These are phyloP conservation scores for Auricularia sp. DNA, from an alignment of 768 basidiomycete genomes.

Conservation along the genomic window DNA sequence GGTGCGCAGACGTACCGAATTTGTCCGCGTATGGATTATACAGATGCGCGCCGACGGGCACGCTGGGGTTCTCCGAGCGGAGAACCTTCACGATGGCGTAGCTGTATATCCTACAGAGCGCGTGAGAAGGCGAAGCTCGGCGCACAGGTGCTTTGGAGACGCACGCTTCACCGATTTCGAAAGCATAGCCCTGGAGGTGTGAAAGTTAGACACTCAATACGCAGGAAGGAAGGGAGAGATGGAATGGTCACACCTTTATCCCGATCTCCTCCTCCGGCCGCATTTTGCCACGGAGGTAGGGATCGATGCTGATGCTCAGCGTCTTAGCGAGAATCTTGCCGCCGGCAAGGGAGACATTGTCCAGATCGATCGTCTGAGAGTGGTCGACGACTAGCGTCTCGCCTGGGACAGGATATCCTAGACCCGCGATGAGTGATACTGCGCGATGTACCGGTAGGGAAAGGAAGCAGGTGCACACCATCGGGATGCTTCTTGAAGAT, in stretches of 20 bases:
- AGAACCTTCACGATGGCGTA: constrained; percentile 34
- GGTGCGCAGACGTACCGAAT: no score
- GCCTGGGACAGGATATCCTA: constrained; percentile 18
- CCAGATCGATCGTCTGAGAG: constrained; percentile 38
- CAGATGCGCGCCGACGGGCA: constrained; percentile 32
- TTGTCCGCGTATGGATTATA: constrained; percentile 10
- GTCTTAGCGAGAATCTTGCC: constrained; percentile 38
- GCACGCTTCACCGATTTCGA: not conserved
- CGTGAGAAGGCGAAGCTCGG: not conserved
- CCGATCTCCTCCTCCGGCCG: constrained; percentile 8
- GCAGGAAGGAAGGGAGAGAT: not conserved
- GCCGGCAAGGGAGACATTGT: constrained; percentile 34
- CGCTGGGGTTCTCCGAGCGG: constrained; percentile 27
- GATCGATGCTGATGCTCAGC: constrained; percentile 37
- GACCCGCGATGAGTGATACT: not conserved
- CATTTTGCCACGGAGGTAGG: constrained; percentile 34
- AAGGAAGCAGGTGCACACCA: not conserved
- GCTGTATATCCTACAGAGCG: constrained; percentile 16
- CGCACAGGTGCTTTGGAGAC: not conserved
- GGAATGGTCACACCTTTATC: not conserved
- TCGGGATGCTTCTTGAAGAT: not conserved
- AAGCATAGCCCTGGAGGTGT: not conserved
- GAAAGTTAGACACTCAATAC: not conserved
- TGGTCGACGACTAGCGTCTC: constrained; percentile 36
- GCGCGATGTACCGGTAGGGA: not conserved